These are phyloP conservation scores for Calonectria hongkongensis DNA, from an alignment of 2,329 filamentous ascomycete genomes.

Conservation along the genomic window DNA sequence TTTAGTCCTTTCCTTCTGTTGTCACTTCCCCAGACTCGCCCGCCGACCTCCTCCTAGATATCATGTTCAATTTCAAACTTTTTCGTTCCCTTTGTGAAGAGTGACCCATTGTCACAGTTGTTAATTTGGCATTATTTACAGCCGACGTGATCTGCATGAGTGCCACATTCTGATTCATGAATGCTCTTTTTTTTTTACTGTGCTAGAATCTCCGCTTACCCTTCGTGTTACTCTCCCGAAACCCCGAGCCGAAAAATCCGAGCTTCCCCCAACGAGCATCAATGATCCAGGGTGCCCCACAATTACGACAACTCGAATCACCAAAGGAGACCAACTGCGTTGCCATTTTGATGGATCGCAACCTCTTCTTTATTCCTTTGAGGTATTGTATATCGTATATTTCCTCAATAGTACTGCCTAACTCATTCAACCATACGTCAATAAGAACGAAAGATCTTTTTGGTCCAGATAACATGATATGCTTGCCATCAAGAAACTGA, in stretches of 20 bases:
- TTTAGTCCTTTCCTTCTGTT: background rate
- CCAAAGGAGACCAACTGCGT: too few species aligned
- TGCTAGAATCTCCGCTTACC: background rate
- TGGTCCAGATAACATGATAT: slow-evolving; percentile 19
- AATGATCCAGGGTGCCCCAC: slow-evolving; percentile 1
- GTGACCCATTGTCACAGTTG: too few species aligned
- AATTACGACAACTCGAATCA: background rate
- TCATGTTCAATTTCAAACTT: too few species aligned
- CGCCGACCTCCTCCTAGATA: too few species aligned
- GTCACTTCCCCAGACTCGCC: slow-evolving; percentile 24
- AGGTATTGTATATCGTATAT: background rate
- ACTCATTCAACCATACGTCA: slow-evolving; percentile 2
- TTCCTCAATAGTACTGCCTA: background rate
- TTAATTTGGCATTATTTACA: too few species aligned
- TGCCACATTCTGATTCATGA: background rate
- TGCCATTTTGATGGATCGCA: background rate
- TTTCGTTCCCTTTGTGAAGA: too few species aligned
- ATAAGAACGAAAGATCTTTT: slow-evolving; percentile 27
- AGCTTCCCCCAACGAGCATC: slow-evolving; percentile 26
- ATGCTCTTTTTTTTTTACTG: background rate
- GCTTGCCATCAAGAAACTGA: slow-evolving; percentile 21
- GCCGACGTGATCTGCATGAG: background rate
- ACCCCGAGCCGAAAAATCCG: slow-evolving; percentile 52
- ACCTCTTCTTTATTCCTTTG: background rate
- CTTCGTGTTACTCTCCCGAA: slow-evolving; percentile 41